Conservation (phyloP, 345 rosid genomes). For the Rhodomyrtus tomentosa region DNA sequence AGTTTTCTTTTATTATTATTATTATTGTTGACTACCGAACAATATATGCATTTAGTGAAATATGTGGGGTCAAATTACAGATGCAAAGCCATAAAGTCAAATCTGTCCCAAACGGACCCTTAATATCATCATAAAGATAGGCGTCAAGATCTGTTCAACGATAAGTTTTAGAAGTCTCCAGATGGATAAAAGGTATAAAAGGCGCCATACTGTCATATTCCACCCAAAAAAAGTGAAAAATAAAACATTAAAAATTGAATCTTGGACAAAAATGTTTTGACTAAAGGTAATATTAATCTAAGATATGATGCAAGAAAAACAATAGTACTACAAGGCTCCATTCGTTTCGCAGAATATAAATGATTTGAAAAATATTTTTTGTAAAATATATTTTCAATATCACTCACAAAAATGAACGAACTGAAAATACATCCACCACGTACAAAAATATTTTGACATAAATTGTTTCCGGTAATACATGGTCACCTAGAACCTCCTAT, state of each 20-base stretch:
- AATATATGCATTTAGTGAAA: background rate
- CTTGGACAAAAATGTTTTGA: background rate
- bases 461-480: too few species aligned
- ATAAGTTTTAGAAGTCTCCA: background rate
- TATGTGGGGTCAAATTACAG: background rate
- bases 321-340: background rate
- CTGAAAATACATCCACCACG: too few species aligned
- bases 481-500: background rate
- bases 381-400: too few species aligned
- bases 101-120: background rate
- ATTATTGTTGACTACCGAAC: background rate
- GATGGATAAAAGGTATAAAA: background rate
- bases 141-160: background rate
- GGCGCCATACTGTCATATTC: background rate
- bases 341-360: too few species aligned
- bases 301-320: background rate
- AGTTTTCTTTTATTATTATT: background rate
- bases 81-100: background rate
- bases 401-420: too few species aligned
- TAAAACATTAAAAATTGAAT: background rate
- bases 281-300: background rate
- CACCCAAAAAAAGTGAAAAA: background rate
- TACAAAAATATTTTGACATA: too few species aligned
- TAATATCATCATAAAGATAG: background rate
- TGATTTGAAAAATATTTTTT: too few species aligned